Conservation (phyloP, 306 rosid species). For the Acmispon strigosus region DNA sequence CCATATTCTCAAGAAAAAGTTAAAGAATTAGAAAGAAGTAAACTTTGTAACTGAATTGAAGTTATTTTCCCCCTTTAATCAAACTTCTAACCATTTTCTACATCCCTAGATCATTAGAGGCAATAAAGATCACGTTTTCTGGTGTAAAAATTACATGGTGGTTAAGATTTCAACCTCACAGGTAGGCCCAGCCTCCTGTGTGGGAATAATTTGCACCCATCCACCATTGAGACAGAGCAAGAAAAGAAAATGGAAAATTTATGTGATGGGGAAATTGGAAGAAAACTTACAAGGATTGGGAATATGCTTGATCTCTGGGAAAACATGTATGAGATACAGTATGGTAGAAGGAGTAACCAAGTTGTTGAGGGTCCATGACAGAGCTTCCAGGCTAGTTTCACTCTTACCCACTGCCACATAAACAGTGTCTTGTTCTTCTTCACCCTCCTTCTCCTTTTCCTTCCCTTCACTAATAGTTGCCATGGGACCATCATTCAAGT, state of each 20-base stretch:
- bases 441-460: neutral
- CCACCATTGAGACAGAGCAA: neutral
- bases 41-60: neutral
- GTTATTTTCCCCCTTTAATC: neutral
- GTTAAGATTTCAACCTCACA: slow-evolving; percentile 18
- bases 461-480: slow-evolving; percentile 40
- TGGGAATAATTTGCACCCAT: slow-evolving; percentile 11
- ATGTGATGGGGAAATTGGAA: neutral
- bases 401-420: slow-evolving; percentile 31
- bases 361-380: slow-evolving; percentile 53
- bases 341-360: slow-evolving; percentile 29
- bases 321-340: slow-evolving; percentile 61
- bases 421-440: slow-evolving; percentile 30
- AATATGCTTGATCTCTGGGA: slow-evolving; percentile 47
- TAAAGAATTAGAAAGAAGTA: neutral
- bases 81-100: neutral
- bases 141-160: slow-evolving; percentile 3
- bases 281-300: slow-evolving; percentile 66
- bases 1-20: neutral
- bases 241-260: neutral
- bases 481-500: slow-evolving; percentile 16
- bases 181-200: neutral
- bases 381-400: slow-evolving; percentile 50
- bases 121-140: neutral
- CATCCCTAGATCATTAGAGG: neutral